A percentile compares a stretch with the other conserved stretches of the same genome.
Conservation (phyloP, 768 basidiomycete genomes). For the Kwoniella mangroviensis region DNA sequence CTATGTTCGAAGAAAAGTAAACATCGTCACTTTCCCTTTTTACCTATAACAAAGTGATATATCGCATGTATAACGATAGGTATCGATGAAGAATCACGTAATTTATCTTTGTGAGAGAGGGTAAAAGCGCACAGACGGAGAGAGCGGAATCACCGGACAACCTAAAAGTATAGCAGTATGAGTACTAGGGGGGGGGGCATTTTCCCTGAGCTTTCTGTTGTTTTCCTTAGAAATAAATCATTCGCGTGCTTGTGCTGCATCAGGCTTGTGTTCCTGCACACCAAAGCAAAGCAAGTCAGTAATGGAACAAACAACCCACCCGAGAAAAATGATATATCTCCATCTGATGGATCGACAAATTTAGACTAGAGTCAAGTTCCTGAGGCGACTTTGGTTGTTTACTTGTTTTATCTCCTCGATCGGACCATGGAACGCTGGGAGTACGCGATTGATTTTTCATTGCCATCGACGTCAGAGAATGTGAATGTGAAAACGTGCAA, state of each 20-base stretch:
- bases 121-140: background rate
- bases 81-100: conserved; percentile 1
- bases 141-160: background rate
- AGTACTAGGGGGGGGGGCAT: no score
- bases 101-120: background rate
- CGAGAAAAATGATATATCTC: conserved; percentile 4
- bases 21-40: conserved; percentile 13
- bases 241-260: conserved; percentile 4
- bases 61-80: background rate
- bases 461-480: background rate
- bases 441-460: conserved; percentile 11
- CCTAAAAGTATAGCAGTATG: background rate
- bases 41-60: background rate
- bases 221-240: conserved; percentile 3
- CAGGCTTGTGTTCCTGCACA: background rate
- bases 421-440: background rate
- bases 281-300: no score
- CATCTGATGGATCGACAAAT: background rate
- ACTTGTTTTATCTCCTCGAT: background rate
- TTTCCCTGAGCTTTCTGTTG: no score
- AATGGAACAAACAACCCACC: conserved; percentile 3
- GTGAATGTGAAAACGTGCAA: background rate
- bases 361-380: background rate
- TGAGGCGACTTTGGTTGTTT: conserved; percentile 4
- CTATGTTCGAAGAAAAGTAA: background rate